Conservation (phyloP, 257 asterid genomes). For the Salvia hispanica region DNA sequence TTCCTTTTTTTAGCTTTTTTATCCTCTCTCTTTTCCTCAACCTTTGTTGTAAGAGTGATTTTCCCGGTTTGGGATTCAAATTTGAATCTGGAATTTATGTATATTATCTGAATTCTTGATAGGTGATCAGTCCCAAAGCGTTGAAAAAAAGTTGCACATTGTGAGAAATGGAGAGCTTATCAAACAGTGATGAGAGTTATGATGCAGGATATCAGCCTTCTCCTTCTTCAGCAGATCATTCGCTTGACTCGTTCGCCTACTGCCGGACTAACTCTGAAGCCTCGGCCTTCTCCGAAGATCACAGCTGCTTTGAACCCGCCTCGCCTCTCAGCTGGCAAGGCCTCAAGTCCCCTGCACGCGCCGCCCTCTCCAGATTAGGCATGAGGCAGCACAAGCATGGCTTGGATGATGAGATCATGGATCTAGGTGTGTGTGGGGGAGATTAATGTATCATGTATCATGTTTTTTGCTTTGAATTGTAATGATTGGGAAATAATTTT, state of each 20-base stretch:
- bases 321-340: slow-evolving; percentile 71
- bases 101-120: slow-evolving; percentile 31
- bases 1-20: slow-evolving; percentile 24
- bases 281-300: slow-evolving; percentile 66
- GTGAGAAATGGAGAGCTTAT: slow-evolving; percentile 46
- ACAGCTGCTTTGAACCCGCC: slow-evolving; percentile 53
- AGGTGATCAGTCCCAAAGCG: neutral
- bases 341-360: slow-evolving; percentile 70
- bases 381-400: slow-evolving; percentile 59
- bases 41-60: slow-evolving; percentile 2
- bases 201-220: slow-evolving; percentile 60
- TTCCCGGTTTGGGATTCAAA: slow-evolving; percentile 49
- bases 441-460: neutral
- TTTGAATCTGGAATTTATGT: slow-evolving; percentile 35
- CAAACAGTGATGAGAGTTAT: slow-evolving; percentile 51
- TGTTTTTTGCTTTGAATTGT: neutral
- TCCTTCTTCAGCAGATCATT: slow-evolving; percentile 53
- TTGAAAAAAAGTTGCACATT: neutral
- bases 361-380: slow-evolving; percentile 64
- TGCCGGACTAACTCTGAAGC: slow-evolving; percentile 70
- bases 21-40: neutral
- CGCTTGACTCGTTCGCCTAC: slow-evolving; percentile 62
- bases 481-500: neutral
- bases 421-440: slow-evolving; percentile 48
- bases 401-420: slow-evolving; percentile 56